Conservation (phyloP, 768 basidiomycete species). For the Thelephora ganbajun region DNA sequence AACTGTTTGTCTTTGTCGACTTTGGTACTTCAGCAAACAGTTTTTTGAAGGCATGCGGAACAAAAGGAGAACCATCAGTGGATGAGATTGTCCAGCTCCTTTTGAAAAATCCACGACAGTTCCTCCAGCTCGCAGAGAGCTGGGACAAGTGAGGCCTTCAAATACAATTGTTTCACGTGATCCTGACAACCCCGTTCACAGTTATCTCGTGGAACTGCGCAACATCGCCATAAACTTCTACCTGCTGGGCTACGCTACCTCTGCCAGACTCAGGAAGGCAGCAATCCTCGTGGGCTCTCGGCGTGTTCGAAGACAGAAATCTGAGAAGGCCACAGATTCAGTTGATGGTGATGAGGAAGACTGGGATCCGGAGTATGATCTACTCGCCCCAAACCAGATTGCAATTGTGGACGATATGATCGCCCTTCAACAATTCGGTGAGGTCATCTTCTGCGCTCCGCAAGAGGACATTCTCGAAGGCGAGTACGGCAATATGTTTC, state of each 20-base stretch:
- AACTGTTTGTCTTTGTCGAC: constrained; percentile 79
- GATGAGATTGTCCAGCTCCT: constrained; percentile 67
- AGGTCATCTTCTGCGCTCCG: constrained; percentile 61
- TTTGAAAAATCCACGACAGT: constrained; percentile 51
- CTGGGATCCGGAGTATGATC: constrained; percentile 59
- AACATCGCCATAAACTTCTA: constrained; percentile 69
- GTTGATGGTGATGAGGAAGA: constrained; percentile 55
- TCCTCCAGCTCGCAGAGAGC: constrained; percentile 60
- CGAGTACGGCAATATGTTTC: constrained; percentile 14
- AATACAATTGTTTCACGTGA: background rate
- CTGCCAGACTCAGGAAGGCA: constrained; percentile 51
- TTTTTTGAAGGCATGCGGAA: constrained; percentile 80
- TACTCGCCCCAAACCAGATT: constrained; percentile 55
- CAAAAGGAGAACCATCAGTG: constrained; percentile 75
- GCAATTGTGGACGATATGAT: constrained; percentile 83
- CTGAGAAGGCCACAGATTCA: constrained; percentile 11
- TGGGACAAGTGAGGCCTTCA: constrained; percentile 42
- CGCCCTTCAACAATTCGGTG: constrained; percentile 64
- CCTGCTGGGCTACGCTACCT: constrained; percentile 34
- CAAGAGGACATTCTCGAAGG: constrained; percentile 89
- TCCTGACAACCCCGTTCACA: constrained; percentile 15
- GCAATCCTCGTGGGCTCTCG: constrained; percentile 67
- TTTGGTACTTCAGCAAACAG: constrained; percentile 72
- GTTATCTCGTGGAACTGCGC: constrained; percentile 71
- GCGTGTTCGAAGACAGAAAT: constrained; percentile 31